Evolutionary conservation across 352 stramenopile species (phyloP), one percentile per base, ranked within the genome.

Genomic region (Thalassiosira livingstoniorum): DNA sequence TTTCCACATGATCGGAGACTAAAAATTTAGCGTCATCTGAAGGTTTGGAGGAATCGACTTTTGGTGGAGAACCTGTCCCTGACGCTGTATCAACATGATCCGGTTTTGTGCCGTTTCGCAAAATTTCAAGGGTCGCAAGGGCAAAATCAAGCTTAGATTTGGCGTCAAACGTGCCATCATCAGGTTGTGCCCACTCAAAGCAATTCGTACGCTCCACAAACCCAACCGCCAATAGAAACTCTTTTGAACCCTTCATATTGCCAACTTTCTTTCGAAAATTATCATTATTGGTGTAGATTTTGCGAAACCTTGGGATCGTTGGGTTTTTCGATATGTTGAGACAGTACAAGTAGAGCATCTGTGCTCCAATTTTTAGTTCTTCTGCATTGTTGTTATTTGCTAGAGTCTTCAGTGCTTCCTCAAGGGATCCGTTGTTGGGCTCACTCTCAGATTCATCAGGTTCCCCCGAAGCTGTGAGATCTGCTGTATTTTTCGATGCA

Each of bases 211-310:
- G 72, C 27, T 91, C 75, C 18, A 80, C 72, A 75, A 94, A 94
- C 18, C 90, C 90, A 31, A 94, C 71, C 0, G 80, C 80, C 27
- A 60, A 42, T 3, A 94, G 69, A 34, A 94, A 82, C 27, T 92
- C 87, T 72, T 78, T 86, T 18, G 78, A 85, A 62, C 90, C 90
- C 0, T 53, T 13, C 4, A 94, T 34, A 23, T 81, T 70, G 34
- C 89, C 82, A 47, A 94, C 81, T 43, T 92, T 92, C 7, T 76
- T 80, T 31, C 80, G 62, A 72, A 90, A 94, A 29, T 67, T 92
- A 37, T 87, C 84, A 73, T 93, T 93, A 18, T 85, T 88, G 5
- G 83, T 93, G 63, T 89, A 92, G 63, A 94, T 92, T 70, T 93
- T 93, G 15, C 88, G 84, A 80, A 93, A 93, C 15, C 88, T 67